These are phyloP conservation scores for Trichoderma sp. DNA, from an alignment of 2,329 filamentous ascomycete species.

Conservation along the genomic window DNA sequence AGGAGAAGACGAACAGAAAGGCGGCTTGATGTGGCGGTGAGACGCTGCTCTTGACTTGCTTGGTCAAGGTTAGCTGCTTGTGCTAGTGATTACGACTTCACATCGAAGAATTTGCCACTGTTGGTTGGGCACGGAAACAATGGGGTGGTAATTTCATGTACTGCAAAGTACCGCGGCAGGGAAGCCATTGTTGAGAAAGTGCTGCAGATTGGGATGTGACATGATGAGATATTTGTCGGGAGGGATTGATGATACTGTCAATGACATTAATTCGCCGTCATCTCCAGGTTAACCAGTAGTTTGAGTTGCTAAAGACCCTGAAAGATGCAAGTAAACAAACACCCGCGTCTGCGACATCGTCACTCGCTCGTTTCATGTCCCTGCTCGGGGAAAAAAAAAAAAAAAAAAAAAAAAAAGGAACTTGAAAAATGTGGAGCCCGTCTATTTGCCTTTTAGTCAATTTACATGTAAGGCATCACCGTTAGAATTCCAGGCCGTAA, in stretches of 20 bases:
- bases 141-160: not conserved
- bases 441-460: not conserved
- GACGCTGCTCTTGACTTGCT: not conserved
- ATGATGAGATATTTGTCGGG: not conserved
- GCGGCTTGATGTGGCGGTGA: not conserved
- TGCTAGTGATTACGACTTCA: not conserved
- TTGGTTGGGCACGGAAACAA: not conserved
- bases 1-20: not conserved
- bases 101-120: not conserved
- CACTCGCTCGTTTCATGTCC: conserved; percentile 1
- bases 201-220: not conserved
- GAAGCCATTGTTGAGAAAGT: not conserved
- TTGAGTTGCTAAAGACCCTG: not conserved
- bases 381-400: too few species aligned
- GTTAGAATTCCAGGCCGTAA: not conserved
- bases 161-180: too few species aligned
- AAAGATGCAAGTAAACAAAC: conserved; percentile 3
- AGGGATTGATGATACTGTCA: not conserved
- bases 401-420: too few species aligned
- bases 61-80: not conserved
- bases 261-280: not conserved
- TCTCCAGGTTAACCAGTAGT: not conserved
- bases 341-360: not conserved
- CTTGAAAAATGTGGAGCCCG: not conserved
- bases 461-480: not conserved